Conservation (phyloP, 805 yeast species). For the Ogataea saltuana region DNA sequence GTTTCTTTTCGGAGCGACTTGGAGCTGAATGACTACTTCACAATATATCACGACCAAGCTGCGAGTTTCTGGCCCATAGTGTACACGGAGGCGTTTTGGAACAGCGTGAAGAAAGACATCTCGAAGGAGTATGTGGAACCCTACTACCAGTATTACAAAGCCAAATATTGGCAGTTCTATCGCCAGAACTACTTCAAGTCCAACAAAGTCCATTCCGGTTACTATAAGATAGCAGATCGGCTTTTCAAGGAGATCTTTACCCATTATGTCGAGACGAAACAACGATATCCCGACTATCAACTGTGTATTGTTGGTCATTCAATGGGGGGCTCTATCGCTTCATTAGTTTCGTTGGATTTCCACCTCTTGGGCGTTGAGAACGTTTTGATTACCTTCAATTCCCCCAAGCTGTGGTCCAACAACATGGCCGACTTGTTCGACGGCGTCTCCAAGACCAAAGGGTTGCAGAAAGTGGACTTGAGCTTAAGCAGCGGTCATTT, state of each 20-base stretch:
- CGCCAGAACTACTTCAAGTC: conserved; percentile 16
- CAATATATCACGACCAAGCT: conserved; percentile 21
- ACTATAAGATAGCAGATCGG: conserved; percentile 21
- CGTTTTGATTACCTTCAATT: conserved; percentile 21
- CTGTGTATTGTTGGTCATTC: conserved; percentile 24
- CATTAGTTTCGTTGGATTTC: conserved; percentile 20
- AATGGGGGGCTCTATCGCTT: conserved; percentile 27
- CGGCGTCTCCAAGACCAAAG: conserved; percentile 16
- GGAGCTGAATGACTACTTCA: conserved; percentile 22
- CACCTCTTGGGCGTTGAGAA: conserved; percentile 20
- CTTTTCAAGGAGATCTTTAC: conserved; percentile 24
- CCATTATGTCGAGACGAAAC: conserved; percentile 13
- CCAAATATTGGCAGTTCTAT: conserved; percentile 23
- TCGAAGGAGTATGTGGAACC: conserved; percentile 2
- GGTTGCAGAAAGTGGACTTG: conserved; percentile 11
- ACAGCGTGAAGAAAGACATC: conserved; percentile 10
- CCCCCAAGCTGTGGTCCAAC: conserved; percentile 25
- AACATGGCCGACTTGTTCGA: conserved; percentile 24
- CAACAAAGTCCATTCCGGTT: conserved; percentile 25
- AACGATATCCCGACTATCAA: conserved; percentile 17
- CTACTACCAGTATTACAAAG: conserved; percentile 12
- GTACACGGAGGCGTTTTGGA: conserved; percentile 22
- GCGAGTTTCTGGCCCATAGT: conserved; percentile 22
- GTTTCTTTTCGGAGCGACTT: conserved; percentile 23
- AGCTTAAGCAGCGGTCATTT: conserved; percentile 21